Evolutionary conservation across 306 rosid species (phyloP), one percentile per base, ranked within the genome.

Genomic region (Acacia acuminata): DNA sequence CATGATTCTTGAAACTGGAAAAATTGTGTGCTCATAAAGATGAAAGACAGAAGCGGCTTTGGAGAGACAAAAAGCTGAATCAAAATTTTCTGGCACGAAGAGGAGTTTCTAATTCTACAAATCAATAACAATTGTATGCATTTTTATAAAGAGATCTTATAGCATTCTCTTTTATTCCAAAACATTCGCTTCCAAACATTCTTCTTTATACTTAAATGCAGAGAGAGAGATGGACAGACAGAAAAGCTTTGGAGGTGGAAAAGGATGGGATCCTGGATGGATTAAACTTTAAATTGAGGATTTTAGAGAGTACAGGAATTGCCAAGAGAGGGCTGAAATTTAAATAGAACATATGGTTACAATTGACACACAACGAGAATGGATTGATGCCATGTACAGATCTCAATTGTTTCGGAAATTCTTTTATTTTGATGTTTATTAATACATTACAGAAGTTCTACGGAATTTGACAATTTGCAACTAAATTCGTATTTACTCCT

Each of bases 401-500:
- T 77, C 58, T n/a, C 32, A 76, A 60, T 71, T 78, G 16, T 75
- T 63, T 38, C 24, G 20, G 40, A 66, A 70, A 22, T 53, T 3
- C 68, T 22, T 19, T 75, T 20, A 83, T 15, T 40, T 51, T 58
- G 56, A 27, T 51, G 74, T 72, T 71, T n/a, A 77, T 69, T 71
- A 79, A 66, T 34, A 58, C 67, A 61, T 22, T 25, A 69, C 47
- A 42, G 4, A 79, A 42, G 58, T 71, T 11, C 10, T 11, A 74
- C 1, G 10, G 27, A 71, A 38, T 69, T 66, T 34, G 43, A 68
- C 38, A 43, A n/a, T 47, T 68, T 60, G 63, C 43, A 73, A 58
- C 34, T 32, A 15, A 3, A 32, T 20, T 16, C 0, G 44, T 14
- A 30, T 27, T 30, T 64, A 64, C 70, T 64, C 10, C 36, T 34